Evolutionary conservation across 345 rosid genomes (phyloP), one percentile per base, ranked within the genome.

Genomic region (Hibiscus tridactylites): DNA sequence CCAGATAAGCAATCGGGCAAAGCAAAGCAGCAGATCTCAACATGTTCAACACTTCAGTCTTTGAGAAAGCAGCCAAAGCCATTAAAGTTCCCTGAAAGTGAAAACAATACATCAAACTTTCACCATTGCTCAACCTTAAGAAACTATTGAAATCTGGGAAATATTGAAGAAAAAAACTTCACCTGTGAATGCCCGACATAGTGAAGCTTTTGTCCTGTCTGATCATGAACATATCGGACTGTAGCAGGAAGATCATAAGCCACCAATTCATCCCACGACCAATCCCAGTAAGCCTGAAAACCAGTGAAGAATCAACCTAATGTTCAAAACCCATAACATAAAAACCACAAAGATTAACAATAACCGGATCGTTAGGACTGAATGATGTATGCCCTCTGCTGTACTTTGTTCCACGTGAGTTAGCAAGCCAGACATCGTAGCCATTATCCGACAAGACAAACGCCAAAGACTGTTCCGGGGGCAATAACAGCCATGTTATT

Each of bases 221-320:
- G 80, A 59, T 75, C 69, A 33, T 79, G 68, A 47, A 86, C 82
- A 65, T 88, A 78, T 28, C 76, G 71, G 42, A 83, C 61, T 12
- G 75, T 74, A 12, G 87, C 86, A 9, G 92, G 88, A 72, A 86
- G 87, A 73, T 88, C 92, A 56, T 61, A 79, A 15, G 83, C 72
- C 16, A 54, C 84, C 66, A 84, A 24, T 70, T 83, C 85, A 42
- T 88, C 87, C 90, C 90, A 84, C 0, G 92, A 63, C 90, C 92
- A 88, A 21, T 80, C 64, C 88, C 92, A 86, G 31, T 67, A 86
- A 2, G 80, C 82, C 92, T 88, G 29, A 31, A 53, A 56, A 67
- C 31, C 61, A 17, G 4, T 4, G 12, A 5, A 68, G 61, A 28
- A 37, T 63, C 35, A 21, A 4, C 21, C n/a, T 35, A 10, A 54